Conservation (phyloP, 345 rosid species). For the Eucalyptus cladocalyx region DNA sequence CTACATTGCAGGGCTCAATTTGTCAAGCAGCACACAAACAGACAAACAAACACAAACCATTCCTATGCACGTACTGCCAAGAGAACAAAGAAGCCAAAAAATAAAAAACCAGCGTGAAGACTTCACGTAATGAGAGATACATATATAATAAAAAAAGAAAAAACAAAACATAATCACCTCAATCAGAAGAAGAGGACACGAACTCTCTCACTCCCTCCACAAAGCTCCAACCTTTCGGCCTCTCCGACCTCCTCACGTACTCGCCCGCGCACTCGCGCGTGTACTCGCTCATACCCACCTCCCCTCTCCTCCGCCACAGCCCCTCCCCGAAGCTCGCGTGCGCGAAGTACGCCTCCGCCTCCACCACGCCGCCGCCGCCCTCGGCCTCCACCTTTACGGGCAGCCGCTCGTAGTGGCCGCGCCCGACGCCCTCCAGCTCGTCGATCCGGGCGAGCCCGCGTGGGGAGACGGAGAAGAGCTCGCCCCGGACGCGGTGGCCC, state of each 20-base stretch:
- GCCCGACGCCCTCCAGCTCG: slow-evolving; percentile 44
- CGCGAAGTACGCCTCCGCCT: slow-evolving; percentile 60
- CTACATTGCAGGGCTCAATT: neutral
- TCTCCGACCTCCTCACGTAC: slow-evolving; percentile 26
- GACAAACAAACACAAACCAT: neutral
- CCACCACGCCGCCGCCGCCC: neutral
- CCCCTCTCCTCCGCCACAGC: slow-evolving; percentile 44
- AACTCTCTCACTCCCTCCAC: slow-evolving; percentile 25
- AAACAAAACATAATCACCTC: neutral
- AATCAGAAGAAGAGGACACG: slow-evolving; percentile 6
- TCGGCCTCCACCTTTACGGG: slow-evolving; percentile 13
- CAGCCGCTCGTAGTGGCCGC: slow-evolving; percentile 67
- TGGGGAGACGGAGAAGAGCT: slow-evolving; percentile 50
- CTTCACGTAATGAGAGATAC: neutral
- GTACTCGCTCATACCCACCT: slow-evolving; percentile 37
- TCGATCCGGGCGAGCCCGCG: slow-evolving; percentile 39
- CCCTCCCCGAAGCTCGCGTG: slow-evolving; percentile 43
- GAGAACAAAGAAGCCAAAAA: neutral
- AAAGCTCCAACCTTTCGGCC: slow-evolving; percentile 10
- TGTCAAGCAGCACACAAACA: neutral
- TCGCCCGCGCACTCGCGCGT: slow-evolving; percentile 1
- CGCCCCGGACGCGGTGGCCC: slow-evolving; percentile 48
- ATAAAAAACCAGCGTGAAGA: neutral
- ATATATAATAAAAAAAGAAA: neutral
- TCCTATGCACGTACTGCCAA: neutral